Evolutionary conservation across 1,284 basidiomycete genomes (phyloP).

Genomic region (Phellopilus nigrolimitatus): DNA sequence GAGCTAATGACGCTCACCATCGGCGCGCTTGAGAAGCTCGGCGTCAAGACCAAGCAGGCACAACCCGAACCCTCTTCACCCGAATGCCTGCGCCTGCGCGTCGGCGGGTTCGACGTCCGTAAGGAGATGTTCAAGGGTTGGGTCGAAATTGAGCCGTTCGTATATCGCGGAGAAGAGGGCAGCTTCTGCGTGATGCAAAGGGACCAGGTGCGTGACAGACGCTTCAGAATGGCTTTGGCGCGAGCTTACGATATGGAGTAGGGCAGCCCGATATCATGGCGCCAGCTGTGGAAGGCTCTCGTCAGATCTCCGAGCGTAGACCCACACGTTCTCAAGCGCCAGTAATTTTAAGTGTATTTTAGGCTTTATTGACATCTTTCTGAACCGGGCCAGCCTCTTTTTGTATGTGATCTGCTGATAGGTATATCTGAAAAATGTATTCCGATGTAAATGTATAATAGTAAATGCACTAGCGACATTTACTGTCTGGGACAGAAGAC

Average conservation of each 20-base stretch:
- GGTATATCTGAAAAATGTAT: too few species aligned
- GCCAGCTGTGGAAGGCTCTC: slow-evolving; percentile 63
- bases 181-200: slow-evolving; percentile 64
- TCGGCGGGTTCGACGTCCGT: slow-evolving; percentile 60
- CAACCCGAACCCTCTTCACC: slow-evolving; percentile 24
- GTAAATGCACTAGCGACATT: too few species aligned
- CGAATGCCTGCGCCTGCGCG: slow-evolving; percentile 40
- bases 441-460: too few species aligned
- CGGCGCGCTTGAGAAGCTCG: slow-evolving; percentile 42
- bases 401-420: too few species aligned
- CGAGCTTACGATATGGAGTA: slow-evolving; percentile 25
- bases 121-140: slow-evolving; percentile 64
- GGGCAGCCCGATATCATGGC: slow-evolving; percentile 75
- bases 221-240: slow-evolving; percentile 11
- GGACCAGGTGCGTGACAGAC: slow-evolving; percentile 45
- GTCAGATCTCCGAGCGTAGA: slow-evolving; percentile 45
- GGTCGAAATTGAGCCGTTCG: slow-evolving; percentile 60
- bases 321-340: slow-evolving; percentile 50
- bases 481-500: too few species aligned
- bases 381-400: too few species aligned
- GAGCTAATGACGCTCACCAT: slow-evolving; percentile 48
- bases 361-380: too few species aligned
- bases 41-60: slow-evolving; percentile 47
- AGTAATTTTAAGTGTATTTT: too few species aligned
- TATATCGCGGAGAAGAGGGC: slow-evolving; percentile 39